phyloP scores from a whole-genome alignment of 106 monocot genomes.

The Posidonia australis region DNA sequence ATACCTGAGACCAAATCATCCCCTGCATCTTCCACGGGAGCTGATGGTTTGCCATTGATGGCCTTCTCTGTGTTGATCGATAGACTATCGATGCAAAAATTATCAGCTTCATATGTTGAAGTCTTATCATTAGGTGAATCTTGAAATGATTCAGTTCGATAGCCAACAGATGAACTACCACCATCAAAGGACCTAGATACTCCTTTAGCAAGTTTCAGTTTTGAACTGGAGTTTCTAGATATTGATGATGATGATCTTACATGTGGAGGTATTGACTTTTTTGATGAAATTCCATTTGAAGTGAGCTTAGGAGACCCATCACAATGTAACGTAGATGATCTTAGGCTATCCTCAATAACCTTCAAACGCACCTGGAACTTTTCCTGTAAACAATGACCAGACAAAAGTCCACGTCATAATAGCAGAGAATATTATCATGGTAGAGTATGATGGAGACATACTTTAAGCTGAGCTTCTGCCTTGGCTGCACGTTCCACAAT shows the following conservation, averaged over 20 bases:
- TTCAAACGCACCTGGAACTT: conserved; percentile 53
- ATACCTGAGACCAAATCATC: conserved; percentile 64
- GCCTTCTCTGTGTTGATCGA: conserved; percentile 17
- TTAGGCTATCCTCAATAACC: conserved; percentile 62
- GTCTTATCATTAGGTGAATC: conserved; percentile 18
- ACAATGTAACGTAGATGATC: conserved; percentile 16
- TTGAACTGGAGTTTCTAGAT: conserved; percentile 21
- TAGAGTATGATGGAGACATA: conserved; percentile 9
- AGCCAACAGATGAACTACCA: conserved; percentile 25
- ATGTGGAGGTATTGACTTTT: conserved; percentile 27
- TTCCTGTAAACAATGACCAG: conserved; percentile 37
- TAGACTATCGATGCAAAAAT: conserved; percentile 9
- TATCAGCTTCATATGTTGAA: conserved; percentile 21
- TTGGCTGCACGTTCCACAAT: conserved; percentile 52
- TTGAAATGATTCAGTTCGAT: conserved; percentile 26
- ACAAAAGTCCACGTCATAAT: background rate
- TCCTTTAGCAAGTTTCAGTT: conserved; percentile 45
- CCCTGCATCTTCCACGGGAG: conserved; percentile 8
- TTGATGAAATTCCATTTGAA: conserved; percentile 15
- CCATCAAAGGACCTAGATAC: conserved; percentile 71
- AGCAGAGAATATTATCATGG: background rate
- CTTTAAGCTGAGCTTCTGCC: conserved; percentile 73
- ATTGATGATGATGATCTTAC: conserved; percentile 27
- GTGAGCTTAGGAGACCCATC: conserved; percentile 30
- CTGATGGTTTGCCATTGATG: conserved; percentile 2